Conservation (phyloP, 2,329 filamentous ascomycete genomes). For the Tolypocladium inflatum region DNA sequence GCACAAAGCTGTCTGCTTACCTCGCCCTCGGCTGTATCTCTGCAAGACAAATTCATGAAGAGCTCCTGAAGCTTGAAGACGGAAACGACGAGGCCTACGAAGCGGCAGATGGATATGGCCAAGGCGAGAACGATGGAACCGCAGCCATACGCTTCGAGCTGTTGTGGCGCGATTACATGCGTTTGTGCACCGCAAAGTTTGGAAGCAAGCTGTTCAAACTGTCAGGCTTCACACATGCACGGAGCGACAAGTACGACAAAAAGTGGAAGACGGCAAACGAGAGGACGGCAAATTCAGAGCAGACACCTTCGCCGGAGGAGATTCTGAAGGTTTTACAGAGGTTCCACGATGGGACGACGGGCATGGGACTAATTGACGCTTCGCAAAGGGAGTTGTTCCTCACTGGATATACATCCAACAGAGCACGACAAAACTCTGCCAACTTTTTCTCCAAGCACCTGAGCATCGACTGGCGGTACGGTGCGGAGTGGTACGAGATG, state of each 20-base stretch:
- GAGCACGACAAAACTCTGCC: constrained; percentile 67
- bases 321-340: constrained; percentile 42
- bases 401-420: constrained; percentile 71
- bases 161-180: constrained; percentile 75
- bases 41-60: constrained; percentile 60
- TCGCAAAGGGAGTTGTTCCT: constrained; percentile 63
- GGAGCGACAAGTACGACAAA: constrained; percentile 27
- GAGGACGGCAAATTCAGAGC: constrained; percentile 19
- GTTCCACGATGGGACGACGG: constrained; percentile 59
- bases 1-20: constrained; percentile 67
- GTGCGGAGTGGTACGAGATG: constrained; percentile 75
- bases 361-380: constrained; percentile 69
- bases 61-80: constrained; percentile 60
- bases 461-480: constrained; percentile 68
- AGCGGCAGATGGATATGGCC: constrained; percentile 46
- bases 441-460: constrained; percentile 66
- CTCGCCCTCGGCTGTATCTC: constrained; percentile 65
- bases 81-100: constrained; percentile 35
- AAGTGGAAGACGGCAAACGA: constrained; percentile 39
- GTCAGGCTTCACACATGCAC: constrained; percentile 51
- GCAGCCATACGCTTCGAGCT: constrained; percentile 62
- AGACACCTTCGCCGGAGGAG: constrained; percentile 31
- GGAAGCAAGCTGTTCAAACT: constrained; percentile 53
- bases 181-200: constrained; percentile 64
- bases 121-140: constrained; percentile 65